A percentile compares a stretch with the other conserved stretches of the same genome.
These are phyloP conservation scores for Groenewaldozyma sp. DNA, from an alignment of 1,139 yeast species.

Conservation along the genomic window DNA sequence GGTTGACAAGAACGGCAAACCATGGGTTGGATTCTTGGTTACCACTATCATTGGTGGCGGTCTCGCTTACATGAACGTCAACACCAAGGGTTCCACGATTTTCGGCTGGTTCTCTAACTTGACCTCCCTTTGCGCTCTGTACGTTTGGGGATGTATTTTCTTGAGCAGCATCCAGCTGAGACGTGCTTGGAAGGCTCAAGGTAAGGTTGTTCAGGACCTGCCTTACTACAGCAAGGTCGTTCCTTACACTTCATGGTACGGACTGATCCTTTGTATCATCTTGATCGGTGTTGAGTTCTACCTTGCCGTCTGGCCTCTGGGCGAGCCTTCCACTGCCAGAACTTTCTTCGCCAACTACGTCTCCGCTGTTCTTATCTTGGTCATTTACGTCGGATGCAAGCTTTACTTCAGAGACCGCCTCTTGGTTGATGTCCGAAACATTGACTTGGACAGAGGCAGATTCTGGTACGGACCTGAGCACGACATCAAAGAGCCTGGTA, in stretches of 20 bases:
- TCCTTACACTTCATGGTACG: slow-evolving; percentile 17
- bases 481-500: slow-evolving; percentile 4
- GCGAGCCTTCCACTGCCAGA: slow-evolving; percentile 15
- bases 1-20: slow-evolving; percentile 49
- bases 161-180: slow-evolving; percentile 55
- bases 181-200: slow-evolving; percentile 50
- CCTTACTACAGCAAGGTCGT: slow-evolving; percentile 29
- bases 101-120: slow-evolving; percentile 65
- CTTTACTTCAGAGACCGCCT: slow-evolving; percentile 18
- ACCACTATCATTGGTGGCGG: slow-evolving; percentile 41
- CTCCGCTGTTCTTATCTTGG: slow-evolving; percentile 19
- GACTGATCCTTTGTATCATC: slow-evolving; percentile 19
- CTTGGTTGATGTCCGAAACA: slow-evolving; percentile 15
- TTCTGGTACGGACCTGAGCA: slow-evolving; percentile 10
- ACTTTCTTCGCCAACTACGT: slow-evolving; percentile 23
- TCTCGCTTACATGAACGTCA: slow-evolving; percentile 47
- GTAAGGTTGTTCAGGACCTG: slow-evolving; percentile 42
- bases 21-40: slow-evolving; percentile 38
- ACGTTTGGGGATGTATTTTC: slow-evolving; percentile 57
- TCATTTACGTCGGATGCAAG: slow-evolving; percentile 20
- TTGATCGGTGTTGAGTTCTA: slow-evolving; percentile 22
- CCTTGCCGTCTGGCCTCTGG: slow-evolving; percentile 22
- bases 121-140: slow-evolving; percentile 68
- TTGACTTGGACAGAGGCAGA: slow-evolving; percentile 18
- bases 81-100: slow-evolving; percentile 53